These are phyloP conservation scores for Kwoniella europaea DNA, from an alignment of 768 basidiomycete genomes.

Conservation along the genomic window DNA sequence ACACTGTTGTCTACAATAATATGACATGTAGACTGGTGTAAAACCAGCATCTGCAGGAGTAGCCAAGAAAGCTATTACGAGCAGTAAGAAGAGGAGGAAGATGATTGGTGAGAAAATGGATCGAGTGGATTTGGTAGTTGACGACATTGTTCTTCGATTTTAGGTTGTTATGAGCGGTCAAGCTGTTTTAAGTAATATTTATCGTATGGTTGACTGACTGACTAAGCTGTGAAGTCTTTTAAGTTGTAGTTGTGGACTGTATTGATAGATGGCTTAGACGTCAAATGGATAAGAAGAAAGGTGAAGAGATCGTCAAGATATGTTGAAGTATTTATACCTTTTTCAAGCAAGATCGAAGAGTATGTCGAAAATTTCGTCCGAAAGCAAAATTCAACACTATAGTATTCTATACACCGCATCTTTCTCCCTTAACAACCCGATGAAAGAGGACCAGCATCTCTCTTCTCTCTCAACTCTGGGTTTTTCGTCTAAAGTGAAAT, in stretches of 20 bases:
- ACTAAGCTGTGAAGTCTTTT: neutral
- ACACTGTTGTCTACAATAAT: slow-evolving; percentile 33
- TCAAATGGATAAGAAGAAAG: neutral
- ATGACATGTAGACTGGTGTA: slow-evolving; percentile 21
- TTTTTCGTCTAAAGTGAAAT: neutral
- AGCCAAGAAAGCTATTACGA: slow-evolving; percentile 9
- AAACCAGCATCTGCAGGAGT: slow-evolving; percentile 16
- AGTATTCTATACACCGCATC: neutral
- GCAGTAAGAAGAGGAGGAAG: slow-evolving; percentile 13
- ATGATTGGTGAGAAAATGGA: slow-evolving; percentile 5
- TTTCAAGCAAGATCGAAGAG: neutral
- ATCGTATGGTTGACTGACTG: too few species aligned
- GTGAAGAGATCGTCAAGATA: neutral
- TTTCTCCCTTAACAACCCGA: neutral
- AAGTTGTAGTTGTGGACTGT: neutral
- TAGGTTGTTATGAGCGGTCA: neutral
- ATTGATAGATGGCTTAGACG: neutral
- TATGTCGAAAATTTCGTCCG: neutral
- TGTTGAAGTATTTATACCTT: neutral
- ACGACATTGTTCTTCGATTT: slow-evolving; percentile 1
- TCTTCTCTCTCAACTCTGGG: neutral
- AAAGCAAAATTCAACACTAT: neutral
- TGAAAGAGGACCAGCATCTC: neutral
- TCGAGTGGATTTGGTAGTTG: slow-evolving; percentile 9
- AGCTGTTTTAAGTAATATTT: too few species aligned